These are phyloP conservation scores for Sporothrix humicola DNA, from an alignment of 2,329 filamentous ascomycete genomes.

Conservation along the genomic window DNA sequence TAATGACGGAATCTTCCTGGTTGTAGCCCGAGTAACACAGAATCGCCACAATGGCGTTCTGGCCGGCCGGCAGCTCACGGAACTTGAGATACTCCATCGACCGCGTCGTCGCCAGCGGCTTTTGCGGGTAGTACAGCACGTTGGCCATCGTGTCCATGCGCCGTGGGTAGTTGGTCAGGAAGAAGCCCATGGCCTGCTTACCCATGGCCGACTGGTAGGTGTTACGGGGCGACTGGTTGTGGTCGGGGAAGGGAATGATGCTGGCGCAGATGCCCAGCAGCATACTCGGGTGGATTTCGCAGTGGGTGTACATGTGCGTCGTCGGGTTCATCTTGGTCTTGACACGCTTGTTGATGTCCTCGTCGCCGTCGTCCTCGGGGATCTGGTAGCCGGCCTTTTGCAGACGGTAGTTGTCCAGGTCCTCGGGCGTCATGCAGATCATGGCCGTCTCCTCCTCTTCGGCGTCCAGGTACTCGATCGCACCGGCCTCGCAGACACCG, in stretches of 20 bases:
- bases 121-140: constrained; percentile 98
- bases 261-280: constrained; percentile 97
- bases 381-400: constrained; percentile 55
- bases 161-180: constrained; percentile 93
- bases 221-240: constrained; percentile 98
- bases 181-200: constrained; percentile 99
- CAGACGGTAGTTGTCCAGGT: constrained; percentile 78
- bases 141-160: constrained; percentile 99
- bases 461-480: constrained; percentile 94
- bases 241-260: constrained; percentile 99
- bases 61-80: constrained; percentile 92
- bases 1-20: constrained; percentile 99
- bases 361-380: constrained; percentile 62
- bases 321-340: constrained; percentile 86
- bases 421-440: constrained; percentile 99
- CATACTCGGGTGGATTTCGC: constrained; percentile 99
- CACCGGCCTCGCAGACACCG: constrained; percentile 79
- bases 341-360: constrained; percentile 82
- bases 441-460: constrained; percentile 98
- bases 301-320: constrained; percentile 94
- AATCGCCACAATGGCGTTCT: constrained; percentile 98
- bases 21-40: constrained; percentile 98
- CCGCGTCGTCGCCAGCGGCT: constrained; percentile 91
- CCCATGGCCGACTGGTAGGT: constrained; percentile 99
- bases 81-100: constrained; percentile 99